Percentiles rank a stretch among this genome's conserved stretches.
Conservation (phyloP, 305 asterid genomes). For the Fraxinus velutina region DNA sequence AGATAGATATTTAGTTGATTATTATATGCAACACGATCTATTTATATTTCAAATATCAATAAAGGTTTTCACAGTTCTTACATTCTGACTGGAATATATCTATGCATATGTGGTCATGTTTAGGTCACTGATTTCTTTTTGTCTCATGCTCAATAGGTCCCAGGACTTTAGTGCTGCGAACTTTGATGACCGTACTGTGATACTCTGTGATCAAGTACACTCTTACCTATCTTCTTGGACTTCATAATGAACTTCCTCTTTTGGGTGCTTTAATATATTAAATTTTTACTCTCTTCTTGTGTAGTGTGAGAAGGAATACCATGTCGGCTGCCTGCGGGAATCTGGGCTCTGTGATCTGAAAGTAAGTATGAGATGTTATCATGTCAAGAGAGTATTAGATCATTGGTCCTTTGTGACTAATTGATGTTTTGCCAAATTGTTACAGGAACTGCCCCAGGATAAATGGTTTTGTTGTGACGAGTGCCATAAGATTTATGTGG, state of each 20-base stretch:
- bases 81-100: slow-evolving; percentile 7
- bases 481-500: slow-evolving; percentile 60
- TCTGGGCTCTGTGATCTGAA: slow-evolving; percentile 72
- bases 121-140: neutral
- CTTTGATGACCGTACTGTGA: slow-evolving; percentile 88
- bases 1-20: neutral
- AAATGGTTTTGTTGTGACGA: slow-evolving; percentile 92
- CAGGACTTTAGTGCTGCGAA: slow-evolving; percentile 86
- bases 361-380: slow-evolving; percentile 38
- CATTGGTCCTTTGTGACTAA: slow-evolving; percentile 6
- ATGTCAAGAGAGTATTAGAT: slow-evolving; percentile 7
- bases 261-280: neutral
- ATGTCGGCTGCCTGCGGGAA: slow-evolving; percentile 87
- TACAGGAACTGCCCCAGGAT: slow-evolving; percentile 88
- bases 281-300: slow-evolving; percentile 14
- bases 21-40: neutral
- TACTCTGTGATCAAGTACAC: slow-evolving; percentile 86
- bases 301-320: slow-evolving; percentile 96
- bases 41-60: neutral
- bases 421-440: slow-evolving; percentile 23
- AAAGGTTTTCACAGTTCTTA: neutral
- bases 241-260: neutral
- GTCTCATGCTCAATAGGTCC: slow-evolving; percentile 46
- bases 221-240: slow-evolving; percentile 2
- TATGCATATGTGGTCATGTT: neutral